Evolutionary conservation across 768 basidiomycete species (phyloP).

Genomic region (Saitozyma podzolica): DNA sequence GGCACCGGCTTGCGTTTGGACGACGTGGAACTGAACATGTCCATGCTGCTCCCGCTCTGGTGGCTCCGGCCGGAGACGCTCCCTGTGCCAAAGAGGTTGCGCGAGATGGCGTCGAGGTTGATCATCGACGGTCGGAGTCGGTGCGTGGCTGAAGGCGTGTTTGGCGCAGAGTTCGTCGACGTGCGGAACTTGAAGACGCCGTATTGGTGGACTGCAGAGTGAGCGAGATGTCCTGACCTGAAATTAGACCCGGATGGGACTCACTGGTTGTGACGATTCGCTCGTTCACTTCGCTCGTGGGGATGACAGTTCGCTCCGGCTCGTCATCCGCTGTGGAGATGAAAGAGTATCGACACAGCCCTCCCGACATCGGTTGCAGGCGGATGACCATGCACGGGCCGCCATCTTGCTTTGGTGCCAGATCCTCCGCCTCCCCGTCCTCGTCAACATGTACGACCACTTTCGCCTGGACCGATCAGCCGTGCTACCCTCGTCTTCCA

Average conservation of each 20-base stretch:
- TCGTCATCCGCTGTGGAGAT: constrained; percentile 19
- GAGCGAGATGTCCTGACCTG: constrained; percentile 6
- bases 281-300: constrained; percentile 71
- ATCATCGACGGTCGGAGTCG: constrained; percentile 78
- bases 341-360: constrained; percentile 69
- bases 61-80: constrained; percentile 28
- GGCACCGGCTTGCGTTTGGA: constrained; percentile 53
- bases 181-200: constrained; percentile 86
- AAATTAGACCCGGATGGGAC: constrained; percentile 33
- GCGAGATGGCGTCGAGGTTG: constrained; percentile 82
- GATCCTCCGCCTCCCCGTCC: constrained; percentile 68
- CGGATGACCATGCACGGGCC: constrained; percentile 78
- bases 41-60: constrained; percentile 57
- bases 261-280: constrained; percentile 79
- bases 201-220: constrained; percentile 58
- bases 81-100: constrained; percentile 75
- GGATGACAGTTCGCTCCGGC: constrained; percentile 64
- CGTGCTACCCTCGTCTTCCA: background rate
- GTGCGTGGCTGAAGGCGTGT: constrained; percentile 77
- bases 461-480: constrained; percentile 64
- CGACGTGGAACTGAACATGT: constrained; percentile 69
- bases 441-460: constrained; percentile 84
- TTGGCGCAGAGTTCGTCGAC: constrained; percentile 71
- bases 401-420: constrained; percentile 68
- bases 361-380: constrained; percentile 79